Evolutionary conservation across 139 green algal genomes (phyloP).

Genomic region (Yamagishiella unicocca): DNA sequence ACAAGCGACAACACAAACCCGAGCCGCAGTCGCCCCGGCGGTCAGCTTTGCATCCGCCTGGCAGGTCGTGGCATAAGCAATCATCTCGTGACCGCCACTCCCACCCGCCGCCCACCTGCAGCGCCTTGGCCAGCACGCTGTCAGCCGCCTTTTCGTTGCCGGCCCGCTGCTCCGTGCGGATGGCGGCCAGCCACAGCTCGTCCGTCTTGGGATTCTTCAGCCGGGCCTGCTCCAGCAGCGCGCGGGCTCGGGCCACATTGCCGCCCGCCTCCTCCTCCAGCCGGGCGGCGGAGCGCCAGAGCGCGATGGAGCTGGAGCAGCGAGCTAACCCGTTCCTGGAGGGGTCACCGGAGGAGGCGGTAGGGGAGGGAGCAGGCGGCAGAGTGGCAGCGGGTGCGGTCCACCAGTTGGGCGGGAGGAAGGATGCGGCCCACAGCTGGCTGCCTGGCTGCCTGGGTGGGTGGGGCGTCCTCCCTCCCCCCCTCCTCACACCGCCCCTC

Average conservation of each 20-base stretch:
- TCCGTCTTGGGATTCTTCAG: conserved; percentile 87
- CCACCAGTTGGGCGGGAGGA: too few relatives aligned
- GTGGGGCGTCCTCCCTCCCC: too few relatives aligned
- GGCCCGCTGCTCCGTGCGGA: conserved; percentile 88
- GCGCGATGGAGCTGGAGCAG: conserved; percentile 75
- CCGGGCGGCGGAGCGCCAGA: conserved; percentile 82
- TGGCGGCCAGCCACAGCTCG: conserved; percentile 92
- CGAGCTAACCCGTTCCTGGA: conserved; percentile 54
- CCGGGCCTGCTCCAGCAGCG: conserved; percentile 83
- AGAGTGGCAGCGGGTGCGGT: too few relatives aligned
- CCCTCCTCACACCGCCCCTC: too few relatives aligned
- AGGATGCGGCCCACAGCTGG: not conserved
- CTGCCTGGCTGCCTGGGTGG: too few relatives aligned
- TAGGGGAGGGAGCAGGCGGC: not conserved
- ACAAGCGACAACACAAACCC: too few relatives aligned
- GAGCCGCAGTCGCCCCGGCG: too few relatives aligned
- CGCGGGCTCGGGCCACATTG: conserved; percentile 78
- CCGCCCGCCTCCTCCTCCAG: conserved; percentile 85
- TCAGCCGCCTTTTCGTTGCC: conserved; percentile 87
- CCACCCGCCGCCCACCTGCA: conserved; percentile 70
- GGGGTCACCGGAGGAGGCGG: not conserved
- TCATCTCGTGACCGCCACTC: too few relatives aligned
- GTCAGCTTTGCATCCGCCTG: too few relatives aligned
- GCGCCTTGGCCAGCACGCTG: conserved; percentile 89
- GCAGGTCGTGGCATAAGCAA: too few relatives aligned